A percentile compares a stretch with the other conserved stretches of the same genome.
Evolutionary conservation across 2,329 filamentous ascomycete species (phyloP).

Genomic region (Scleromitrula shiraiana): DNA sequence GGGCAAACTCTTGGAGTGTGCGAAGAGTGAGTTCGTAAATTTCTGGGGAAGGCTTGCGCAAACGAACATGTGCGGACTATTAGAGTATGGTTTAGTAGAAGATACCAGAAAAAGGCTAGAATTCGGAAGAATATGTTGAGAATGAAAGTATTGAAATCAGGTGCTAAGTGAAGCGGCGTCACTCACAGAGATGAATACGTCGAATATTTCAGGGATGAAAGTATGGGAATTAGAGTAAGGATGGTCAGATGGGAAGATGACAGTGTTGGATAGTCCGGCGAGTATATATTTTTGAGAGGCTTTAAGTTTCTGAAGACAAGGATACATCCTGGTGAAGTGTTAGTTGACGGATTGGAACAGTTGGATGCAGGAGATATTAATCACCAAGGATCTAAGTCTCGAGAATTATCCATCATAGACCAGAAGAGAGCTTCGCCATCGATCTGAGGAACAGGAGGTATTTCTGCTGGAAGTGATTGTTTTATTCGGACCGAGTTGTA

Average conservation of each 20-base stretch:
- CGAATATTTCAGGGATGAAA: slow-evolving; percentile 57
- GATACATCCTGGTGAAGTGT: slow-evolving; percentile 58
- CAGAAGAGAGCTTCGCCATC: slow-evolving; percentile 78
- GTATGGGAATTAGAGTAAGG: slow-evolving; percentile 36
- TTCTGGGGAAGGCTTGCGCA: slow-evolving; percentile 76
- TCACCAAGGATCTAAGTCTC: slow-evolving; percentile 59
- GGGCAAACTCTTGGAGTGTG: not conserved
- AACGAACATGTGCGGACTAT: slow-evolving; percentile 68
- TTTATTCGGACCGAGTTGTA: slow-evolving; percentile 35
- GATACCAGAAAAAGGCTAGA: not conserved
- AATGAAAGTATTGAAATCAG: too few species aligned
- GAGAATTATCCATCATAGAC: slow-evolving; percentile 76
- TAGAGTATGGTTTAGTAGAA: not conserved
- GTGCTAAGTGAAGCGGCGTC: not conserved
- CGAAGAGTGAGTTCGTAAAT: slow-evolving; percentile 64
- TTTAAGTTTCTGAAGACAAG: slow-evolving; percentile 64
- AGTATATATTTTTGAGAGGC: slow-evolving; percentile 59
- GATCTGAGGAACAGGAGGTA: slow-evolving; percentile 61
- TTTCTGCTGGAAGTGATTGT: slow-evolving; percentile 32
- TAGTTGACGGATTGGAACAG: not conserved
- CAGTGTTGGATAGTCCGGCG: slow-evolving; percentile 82
- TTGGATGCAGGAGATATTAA: not conserved
- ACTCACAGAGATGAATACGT: slow-evolving; percentile 65
- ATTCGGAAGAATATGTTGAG: not conserved
- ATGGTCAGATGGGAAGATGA: slow-evolving; percentile 74